Evolutionary conservation across 2,329 filamentous ascomycete species (phyloP), one percentile per base, ranked within the genome.

Genomic region (Diaporthe sp.): DNA sequence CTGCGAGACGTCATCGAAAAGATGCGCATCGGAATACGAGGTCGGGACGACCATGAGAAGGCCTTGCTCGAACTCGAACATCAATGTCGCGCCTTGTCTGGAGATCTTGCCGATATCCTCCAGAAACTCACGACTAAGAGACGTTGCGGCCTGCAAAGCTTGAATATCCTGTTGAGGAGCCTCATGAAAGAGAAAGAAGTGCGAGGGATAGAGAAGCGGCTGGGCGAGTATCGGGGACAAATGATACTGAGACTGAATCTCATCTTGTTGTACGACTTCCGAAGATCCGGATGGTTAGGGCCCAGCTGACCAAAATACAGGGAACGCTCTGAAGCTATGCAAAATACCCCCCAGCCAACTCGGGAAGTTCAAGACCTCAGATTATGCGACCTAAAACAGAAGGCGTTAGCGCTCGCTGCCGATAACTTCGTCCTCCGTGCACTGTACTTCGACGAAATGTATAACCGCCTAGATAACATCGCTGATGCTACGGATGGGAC

Each of bases 301-400:
- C 31, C 31, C 31, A 31, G 37, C 37, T 63, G n/a, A 63, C 0
- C 13, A 42, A 2, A 31, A 10, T 8, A 10, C 1, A 63, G 58
- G 3, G 37, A 63, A 44, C 37, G 39, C 13, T 42, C 58, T 12
- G 37, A 5, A 5, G 13, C 7, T 3, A 25, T 17, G 58, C n/a
- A 44, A 6, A 12, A 44, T 6, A 28, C 12, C 37, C 7, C 28
- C 4, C 20, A 44, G 1, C 13, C 9, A 4, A 6, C 1, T 3
- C 37, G 5, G 1, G 6, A 10, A 0, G 13, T 3, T 2, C 13
- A 44, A 9, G 2, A 10, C 1, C 1, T 6, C 4, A n/a, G 12
- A 20, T 2, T 63, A 1, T 13, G 5, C 0, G 13, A 28, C 13
- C 20, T 63, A 3, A 44, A 42, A 28, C 10, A 37, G 2, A 63